Evolutionary conservation across 2,329 filamentous ascomycete species (phyloP), one percentile per base, ranked within the genome.

Genomic region (Tolypocladium ovalisporum): DNA sequence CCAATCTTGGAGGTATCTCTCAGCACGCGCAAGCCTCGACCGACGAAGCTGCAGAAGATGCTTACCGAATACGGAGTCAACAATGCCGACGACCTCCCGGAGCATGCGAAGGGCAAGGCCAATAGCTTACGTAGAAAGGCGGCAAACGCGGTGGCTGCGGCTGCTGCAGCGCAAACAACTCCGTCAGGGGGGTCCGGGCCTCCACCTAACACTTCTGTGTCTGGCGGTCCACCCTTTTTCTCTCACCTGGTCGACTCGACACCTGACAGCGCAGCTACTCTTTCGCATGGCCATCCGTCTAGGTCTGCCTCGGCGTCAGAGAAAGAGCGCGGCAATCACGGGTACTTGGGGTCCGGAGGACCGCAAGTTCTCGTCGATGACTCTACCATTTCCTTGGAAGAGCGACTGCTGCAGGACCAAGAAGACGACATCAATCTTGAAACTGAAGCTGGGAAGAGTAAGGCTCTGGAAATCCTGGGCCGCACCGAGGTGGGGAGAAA

Each of bases 21-120:
- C 61, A 97, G 92, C 54, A 99, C 94, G 5, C 84, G 94, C 58
- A 99, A 99, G 72, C 94, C 94, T 44, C 86, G 94, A 10, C 94
- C 94, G 10, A 99, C 94, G 0, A 99, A 99, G 73, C 83, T 97
- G 62, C 93, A 97, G 71, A 97, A 97, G 75, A 83, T 97, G 66
- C 87, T 99, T 78, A 85, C 85, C 1, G 88, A 94, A 65, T 84
- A 94, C 60, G 92, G 91, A 2, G 90, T 97, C 15, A 87, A 92
- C 4, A 90, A 95, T 63, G 90, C 90, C 0, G 93, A 97, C 56
- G 89, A 97, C 63, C 79, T 99, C 5, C 94, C 94, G 0, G 86
- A 91, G 60, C 85, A 89, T 63, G 82, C 92, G 60, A 86, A 89
- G 62, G 84, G 89, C 4, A 96, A 96, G 69, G 85, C 86, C 0